phyloP scores from a whole-genome alignment of 495 filamentous ascomycete genomes.

The Talaromyces trachyspermus region DNA sequence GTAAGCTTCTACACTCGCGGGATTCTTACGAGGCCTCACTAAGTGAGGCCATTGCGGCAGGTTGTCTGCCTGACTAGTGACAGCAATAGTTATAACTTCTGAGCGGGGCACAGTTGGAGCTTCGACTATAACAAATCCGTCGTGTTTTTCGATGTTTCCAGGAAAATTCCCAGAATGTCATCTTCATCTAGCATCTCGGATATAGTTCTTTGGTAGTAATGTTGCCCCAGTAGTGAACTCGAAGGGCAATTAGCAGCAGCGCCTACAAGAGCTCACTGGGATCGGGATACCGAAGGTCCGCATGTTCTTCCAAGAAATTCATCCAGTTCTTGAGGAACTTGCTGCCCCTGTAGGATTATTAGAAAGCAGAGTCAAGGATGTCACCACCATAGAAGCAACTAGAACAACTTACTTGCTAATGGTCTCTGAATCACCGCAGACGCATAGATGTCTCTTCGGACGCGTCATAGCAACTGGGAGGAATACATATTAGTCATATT shows the following conservation, averaged over 20 bases:
- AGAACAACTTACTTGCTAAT: slow-evolving; percentile 60
- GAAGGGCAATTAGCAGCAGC: neutral
- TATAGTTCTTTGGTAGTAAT: too few species aligned
- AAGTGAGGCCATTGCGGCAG: too few species aligned
- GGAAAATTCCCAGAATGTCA: too few species aligned
- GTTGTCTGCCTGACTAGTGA: too few species aligned
- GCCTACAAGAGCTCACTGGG: slow-evolving; percentile 33
- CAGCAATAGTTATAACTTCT: too few species aligned
- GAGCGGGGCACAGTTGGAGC: too few species aligned
- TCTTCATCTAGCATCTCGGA: too few species aligned
- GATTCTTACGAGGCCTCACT: too few species aligned
- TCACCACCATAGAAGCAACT: slow-evolving; percentile 6
- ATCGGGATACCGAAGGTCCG: slow-evolving; percentile 79
- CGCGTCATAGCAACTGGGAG: slow-evolving; percentile 85
- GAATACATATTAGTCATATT: neutral
- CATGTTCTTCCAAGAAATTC: slow-evolving; percentile 75
- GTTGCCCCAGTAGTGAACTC: too few species aligned
- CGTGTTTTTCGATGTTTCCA: too few species aligned
- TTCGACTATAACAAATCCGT: too few species aligned
- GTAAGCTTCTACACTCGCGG: too few species aligned
- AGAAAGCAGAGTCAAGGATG: slow-evolving; percentile 3
- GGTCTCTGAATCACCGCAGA: slow-evolving; percentile 91
- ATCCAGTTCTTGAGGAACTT: slow-evolving; percentile 84
- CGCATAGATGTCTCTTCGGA: slow-evolving; percentile 79
- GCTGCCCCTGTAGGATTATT: slow-evolving; percentile 51